These are phyloP conservation scores for Candida adriatica DNA, from an alignment of 805 yeast genomes.

Conservation along the genomic window DNA sequence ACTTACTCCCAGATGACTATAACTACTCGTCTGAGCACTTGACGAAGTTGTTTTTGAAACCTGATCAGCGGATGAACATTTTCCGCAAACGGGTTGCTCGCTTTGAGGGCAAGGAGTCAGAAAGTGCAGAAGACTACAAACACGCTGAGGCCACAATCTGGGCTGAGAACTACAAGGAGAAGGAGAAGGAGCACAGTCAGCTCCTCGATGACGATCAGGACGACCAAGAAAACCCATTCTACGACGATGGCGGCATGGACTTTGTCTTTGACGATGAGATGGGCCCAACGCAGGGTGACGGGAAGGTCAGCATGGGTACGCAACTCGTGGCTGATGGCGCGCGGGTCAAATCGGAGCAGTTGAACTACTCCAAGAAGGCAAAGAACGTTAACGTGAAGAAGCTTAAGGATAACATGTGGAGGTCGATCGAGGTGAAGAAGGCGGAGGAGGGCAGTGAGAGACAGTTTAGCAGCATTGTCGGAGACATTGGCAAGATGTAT, in stretches of 20 bases:
- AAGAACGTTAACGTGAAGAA: slow-evolving; percentile 71
- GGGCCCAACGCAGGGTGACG: slow-evolving; percentile 9
- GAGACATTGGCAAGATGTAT: slow-evolving; percentile 45
- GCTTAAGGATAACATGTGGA: slow-evolving; percentile 75
- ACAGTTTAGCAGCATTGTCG: slow-evolving; percentile 41
- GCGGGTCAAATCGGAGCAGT: slow-evolving; percentile 33
- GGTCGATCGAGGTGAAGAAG: slow-evolving; percentile 30
- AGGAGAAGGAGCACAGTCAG: slow-evolving; percentile 27
- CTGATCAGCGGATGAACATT: slow-evolving; percentile 38
- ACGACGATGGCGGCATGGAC: slow-evolving; percentile 8
- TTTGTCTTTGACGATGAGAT: slow-evolving; percentile 5
- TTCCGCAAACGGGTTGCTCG: slow-evolving; percentile 14
- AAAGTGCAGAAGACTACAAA: slow-evolving; percentile 17
- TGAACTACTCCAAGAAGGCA: slow-evolving; percentile 63
- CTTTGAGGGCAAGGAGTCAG: slow-evolving; percentile 1
- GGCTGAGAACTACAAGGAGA: slow-evolving; percentile 47
- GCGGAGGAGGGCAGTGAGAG: slow-evolving; percentile 5
- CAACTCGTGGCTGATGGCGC: slow-evolving; percentile 24
- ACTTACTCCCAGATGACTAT: slow-evolving; percentile 65
- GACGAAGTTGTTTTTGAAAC: slow-evolving; percentile 63
- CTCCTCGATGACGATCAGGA: slow-evolving; percentile 20
- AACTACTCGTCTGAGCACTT: slow-evolving; percentile 65
- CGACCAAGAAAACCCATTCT: slow-evolving; percentile 16
- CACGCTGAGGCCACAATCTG: slow-evolving; percentile 64
- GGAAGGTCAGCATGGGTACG: slow-evolving; percentile 19